phyloP scores from a whole-genome alignment of 129 eudicot genomes.

The sunflower (Helianthus annuus) region DNA sequence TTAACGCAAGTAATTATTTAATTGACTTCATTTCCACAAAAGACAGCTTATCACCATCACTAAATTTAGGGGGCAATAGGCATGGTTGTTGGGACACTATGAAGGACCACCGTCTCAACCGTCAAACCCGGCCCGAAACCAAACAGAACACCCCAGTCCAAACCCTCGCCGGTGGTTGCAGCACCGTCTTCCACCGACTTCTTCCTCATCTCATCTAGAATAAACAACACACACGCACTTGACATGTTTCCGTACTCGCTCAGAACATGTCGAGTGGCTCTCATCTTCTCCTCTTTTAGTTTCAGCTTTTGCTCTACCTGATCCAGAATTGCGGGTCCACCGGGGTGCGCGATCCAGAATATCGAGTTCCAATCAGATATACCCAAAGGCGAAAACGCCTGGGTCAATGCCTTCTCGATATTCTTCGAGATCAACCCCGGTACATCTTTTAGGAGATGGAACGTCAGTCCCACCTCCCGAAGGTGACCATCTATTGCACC shows the following conservation, averaged over 20 bases:
- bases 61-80: slow-evolving; percentile 2
- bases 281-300: slow-evolving; percentile 49
- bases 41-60: neutral
- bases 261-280: slow-evolving; percentile 52
- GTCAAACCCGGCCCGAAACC: slow-evolving; percentile 77
- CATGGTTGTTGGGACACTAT: slow-evolving; percentile 42
- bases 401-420: slow-evolving; percentile 46
- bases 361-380: slow-evolving; percentile 62
- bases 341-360: slow-evolving; percentile 52
- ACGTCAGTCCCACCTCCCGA: slow-evolving; percentile 40
- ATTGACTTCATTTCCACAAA: too few relatives aligned
- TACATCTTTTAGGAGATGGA: slow-evolving; percentile 47
- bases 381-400: slow-evolving; percentile 51
- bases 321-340: slow-evolving; percentile 60
- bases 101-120: slow-evolving; percentile 59
- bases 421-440: slow-evolving; percentile 61
- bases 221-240: slow-evolving; percentile 60
- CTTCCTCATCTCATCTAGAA: slow-evolving; percentile 60
- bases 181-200: slow-evolving; percentile 48
- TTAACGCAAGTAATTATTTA: too few relatives aligned
- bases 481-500: slow-evolving; percentile 40
- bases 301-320: slow-evolving; percentile 54
- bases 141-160: slow-evolving; percentile 61
- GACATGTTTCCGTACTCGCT: slow-evolving; percentile 69
- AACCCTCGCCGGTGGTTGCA: slow-evolving; percentile 54